Evolutionary conservation across 345 rosid genomes (phyloP), one percentile per base, ranked within the genome.

Genomic region (Lagerstroemia speciosa): DNA sequence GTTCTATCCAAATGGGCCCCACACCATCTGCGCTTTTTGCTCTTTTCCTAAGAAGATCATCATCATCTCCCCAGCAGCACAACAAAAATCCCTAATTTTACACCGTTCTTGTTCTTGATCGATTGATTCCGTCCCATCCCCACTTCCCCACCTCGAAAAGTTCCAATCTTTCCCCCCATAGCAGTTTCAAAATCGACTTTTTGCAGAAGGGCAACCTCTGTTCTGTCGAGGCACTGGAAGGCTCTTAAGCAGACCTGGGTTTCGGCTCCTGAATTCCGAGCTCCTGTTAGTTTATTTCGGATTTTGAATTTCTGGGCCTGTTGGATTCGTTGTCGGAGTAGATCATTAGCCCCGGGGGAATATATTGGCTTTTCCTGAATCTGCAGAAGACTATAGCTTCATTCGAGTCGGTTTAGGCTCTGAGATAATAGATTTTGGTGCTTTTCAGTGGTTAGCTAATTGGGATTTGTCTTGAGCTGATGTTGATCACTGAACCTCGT

Each of bases 1-100:
- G 58, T 55, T 26, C 52, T 61, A 26, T 66, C 71, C 65, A 45
- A 61, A 24, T 37, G 65, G 67, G 8, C 3, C 64, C 61, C 26
- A 69, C 71, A 72, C 36, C 30, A 20, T 29, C 34, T 29, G 63
- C 33, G 29, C 33, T 34, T 9, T 27, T 57, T 72, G 67, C 71
- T 0, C 67, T 45, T 72, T 58, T 74, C 79, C 40, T 55, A 45
- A 22, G 37, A 12, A n/a, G 30, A 22, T 30, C 5, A 4, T 32
- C 34, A 0, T n/a, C 40, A 1, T 20, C 41, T 32, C 26, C n/a
- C n/a, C n/a, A n/a, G 16, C 46, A 9, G 46, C 46, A 41, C 9
- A 41, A n/a, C n/a, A n/a, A 48, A 11, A 58, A 27, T 30, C 63
- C 60, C 29, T 53, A 14, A 30, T 27, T 14, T 58, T 29, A 12